Evolutionary conservation across 257 asterid genomes (phyloP), one percentile per base, ranked within the genome.

Genomic region (Solanum sejunctum): DNA sequence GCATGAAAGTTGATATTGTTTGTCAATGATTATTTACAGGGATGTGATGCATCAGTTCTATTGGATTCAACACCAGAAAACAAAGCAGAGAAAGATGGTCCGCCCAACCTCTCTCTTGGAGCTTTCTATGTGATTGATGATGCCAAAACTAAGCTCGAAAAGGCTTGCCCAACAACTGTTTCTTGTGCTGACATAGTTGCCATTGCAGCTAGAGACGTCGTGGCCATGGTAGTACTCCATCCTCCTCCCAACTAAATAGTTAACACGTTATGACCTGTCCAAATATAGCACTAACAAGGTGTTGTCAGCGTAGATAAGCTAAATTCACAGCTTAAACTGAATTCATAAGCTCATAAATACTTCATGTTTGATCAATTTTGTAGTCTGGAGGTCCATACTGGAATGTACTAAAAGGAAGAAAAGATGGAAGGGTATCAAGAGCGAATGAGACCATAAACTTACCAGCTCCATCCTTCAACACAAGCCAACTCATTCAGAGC

Each of bases 51-150:
- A 12, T 95, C 98, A 8, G 92, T 95, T 15, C 83, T 93, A 85
- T 87, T 95, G 78, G 94, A 94, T 77, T 95, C 98, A 28, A 93
- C 93, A 20, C 88, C 88, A n/a, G 90, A 71, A 71, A 91, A 90
- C 90, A 87, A 89, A 89, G 93, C 98, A 43, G 98, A 93, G 90
- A 95, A 95, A 85, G 98, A 93, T 64, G 98, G 95, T 12, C 95
- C 93, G 39, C 98, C 96, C 0, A 93, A 94, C 79, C 11, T 91
- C 80, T 93, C 98, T 43, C 86, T 94, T 16, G 84, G 94, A 72
- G 92, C 96, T 78, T 92, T 94, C 87, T 87, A 92, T 45, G 96
- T 92, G 60, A 93, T 95, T n/a, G 97, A 94, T 52, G 89, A 87
- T 4, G 98, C 94, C 17, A 94, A 95, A 87, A 52, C 86, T 1